Conservation (phyloP, 2,329 filamentous ascomycete genomes). For the Alternaria consortialis region DNA sequence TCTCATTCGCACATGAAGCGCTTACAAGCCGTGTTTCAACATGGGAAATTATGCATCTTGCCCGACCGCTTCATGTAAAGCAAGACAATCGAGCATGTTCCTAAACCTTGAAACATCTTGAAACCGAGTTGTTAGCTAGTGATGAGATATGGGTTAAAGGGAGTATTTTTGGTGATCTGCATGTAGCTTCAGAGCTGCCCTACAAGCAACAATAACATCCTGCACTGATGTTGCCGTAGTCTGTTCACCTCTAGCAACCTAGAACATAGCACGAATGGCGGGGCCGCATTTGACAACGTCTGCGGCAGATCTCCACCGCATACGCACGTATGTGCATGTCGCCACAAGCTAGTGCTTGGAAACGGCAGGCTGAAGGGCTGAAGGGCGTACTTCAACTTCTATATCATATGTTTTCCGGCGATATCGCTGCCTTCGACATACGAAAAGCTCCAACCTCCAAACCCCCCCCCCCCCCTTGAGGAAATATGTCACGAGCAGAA, state of each 20-base stretch:
- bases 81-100: background rate
- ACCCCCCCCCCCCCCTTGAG: background rate
- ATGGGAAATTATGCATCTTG: background rate
- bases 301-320: background rate
- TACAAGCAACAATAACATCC: background rate
- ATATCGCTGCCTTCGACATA: background rate
- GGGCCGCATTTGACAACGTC: background rate
- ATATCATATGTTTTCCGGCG: background rate
- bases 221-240: background rate
- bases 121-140: background rate
- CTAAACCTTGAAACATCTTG: constrained; percentile 8
- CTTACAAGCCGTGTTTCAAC: background rate
- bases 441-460: background rate
- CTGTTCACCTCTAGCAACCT: background rate
- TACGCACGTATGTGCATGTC: background rate
- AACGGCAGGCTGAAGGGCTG: constrained; percentile 3
- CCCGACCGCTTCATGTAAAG: constrained; percentile 6
- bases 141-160: background rate
- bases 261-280: background rate
- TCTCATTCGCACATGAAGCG: background rate
- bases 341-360: background rate
- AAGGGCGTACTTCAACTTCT: constrained; percentile 5
- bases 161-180: background rate
- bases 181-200: background rate
- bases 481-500: background rate